These are phyloP conservation scores for Fusarium pseudoanthophilum DNA, from an alignment of 2,329 filamentous ascomycete genomes.

Conservation along the genomic window DNA sequence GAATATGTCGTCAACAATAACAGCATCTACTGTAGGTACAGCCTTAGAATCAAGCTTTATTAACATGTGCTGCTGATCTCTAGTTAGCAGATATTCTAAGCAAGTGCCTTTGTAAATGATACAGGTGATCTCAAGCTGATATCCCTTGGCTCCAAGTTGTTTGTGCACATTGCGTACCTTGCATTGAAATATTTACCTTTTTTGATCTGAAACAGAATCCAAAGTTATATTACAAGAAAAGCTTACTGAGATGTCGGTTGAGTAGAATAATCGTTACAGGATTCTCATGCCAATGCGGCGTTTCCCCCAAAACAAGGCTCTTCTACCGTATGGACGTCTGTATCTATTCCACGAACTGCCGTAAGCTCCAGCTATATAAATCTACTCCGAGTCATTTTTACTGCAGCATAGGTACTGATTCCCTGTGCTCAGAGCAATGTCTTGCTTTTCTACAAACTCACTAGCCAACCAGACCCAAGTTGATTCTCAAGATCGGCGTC, in stretches of 20 bases:
- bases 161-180: background rate
- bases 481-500: constrained; percentile 44
- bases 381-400: background rate
- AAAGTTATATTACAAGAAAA: background rate
- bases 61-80: constrained; percentile 16
- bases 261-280: constrained; percentile 12
- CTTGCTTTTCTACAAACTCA: constrained; percentile 17
- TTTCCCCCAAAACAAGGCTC: background rate
- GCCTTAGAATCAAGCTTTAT: background rate
- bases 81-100: background rate
- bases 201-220: background rate
- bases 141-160: background rate
- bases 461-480: constrained; percentile 33
- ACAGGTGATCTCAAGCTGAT: background rate
- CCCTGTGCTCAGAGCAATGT: background rate
- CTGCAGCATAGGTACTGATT: background rate
- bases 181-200: background rate
- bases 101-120: background rate
- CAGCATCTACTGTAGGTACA: background rate
- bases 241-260: background rate
- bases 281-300: constrained; percentile 9
- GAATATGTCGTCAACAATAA: constrained; percentile 6
- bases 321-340: background rate
- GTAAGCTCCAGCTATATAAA: background rate
- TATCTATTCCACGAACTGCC: constrained; percentile 10